Evolutionary conservation across 805 yeast species (phyloP), one percentile per base, ranked within the genome.

Genomic region (Suhomyces sp.): DNA sequence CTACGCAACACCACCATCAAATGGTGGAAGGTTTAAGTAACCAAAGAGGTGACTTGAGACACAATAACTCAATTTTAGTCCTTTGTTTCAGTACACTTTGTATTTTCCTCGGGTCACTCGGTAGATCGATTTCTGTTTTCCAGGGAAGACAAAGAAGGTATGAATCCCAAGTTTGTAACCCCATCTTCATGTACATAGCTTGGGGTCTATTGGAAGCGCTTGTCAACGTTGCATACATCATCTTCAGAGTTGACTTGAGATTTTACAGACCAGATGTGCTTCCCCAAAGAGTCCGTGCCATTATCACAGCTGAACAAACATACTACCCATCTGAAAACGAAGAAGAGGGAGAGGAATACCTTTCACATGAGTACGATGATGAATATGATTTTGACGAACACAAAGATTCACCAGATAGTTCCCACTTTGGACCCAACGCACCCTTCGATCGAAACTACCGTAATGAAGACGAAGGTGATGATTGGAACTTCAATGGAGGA

Each of bases 251-350:
- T 9, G 56, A 51, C 36, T 43, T 51, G 35, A 35, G 54, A 11
- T 48, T 50, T 43, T 51, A 51, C 47, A 30, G 54, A 20, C 56
- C 56, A 16, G 54, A 51, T 28, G 30, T 29, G 9, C 38, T 50
- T 18, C 56, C 56, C 9, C 28, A 28, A 11, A 32, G 31, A 24
- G 50, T 46, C 13, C 29, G 50, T 14, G 38, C 46, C 21, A 47
- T 47, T 26, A 47, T 47, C 36, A 47, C 51, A 9, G 50, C 51
- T 2, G 43, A 47, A 21, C 50, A 45, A 19, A 39, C 48, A 2
- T 48, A 51, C 43, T 54, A 54, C 29, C 60, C 57, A 4, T 58
- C 67, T 1, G 62, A 56, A 18, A 50, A 49, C 26, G 60, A 58
- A 33, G 47, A 43, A 6, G 47, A 39, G 16, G 47, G 32, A 12